phyloP scores from a whole-genome alignment of 1,139 yeast genomes.

The Candida smagusa region DNA sequence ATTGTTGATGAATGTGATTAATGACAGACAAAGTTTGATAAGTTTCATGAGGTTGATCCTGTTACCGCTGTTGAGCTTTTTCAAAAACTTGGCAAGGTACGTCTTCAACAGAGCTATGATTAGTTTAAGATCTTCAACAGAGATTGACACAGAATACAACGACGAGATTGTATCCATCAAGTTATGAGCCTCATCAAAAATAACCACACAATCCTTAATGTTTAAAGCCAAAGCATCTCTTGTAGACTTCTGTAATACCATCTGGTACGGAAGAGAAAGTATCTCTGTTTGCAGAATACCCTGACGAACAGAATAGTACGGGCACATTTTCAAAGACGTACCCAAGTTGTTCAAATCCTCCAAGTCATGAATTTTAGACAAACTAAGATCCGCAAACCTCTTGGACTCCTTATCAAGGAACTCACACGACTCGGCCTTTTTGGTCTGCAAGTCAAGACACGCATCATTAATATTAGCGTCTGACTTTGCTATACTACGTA shows the following conservation, averaged over 20 bases:
- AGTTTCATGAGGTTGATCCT: constrained; percentile 67
- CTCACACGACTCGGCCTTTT: constrained; percentile 42
- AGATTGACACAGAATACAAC: constrained; percentile 61
- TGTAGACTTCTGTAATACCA: constrained; percentile 63
- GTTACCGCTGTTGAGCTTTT: constrained; percentile 69
- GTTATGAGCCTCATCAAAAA: constrained; percentile 94
- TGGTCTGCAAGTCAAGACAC: constrained; percentile 69
- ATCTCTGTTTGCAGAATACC: constrained; percentile 64
- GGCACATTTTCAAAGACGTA: constrained; percentile 56
- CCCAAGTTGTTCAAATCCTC: constrained; percentile 76
- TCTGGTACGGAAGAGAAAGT: constrained; percentile 81
- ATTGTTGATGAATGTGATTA: constrained; percentile 43
- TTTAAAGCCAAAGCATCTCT: constrained; percentile 59
- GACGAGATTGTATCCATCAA: constrained; percentile 72
- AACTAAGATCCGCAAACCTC: constrained; percentile 57
- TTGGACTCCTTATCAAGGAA: constrained; percentile 44
- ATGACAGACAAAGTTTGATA: constrained; percentile 50
- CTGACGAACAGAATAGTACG: constrained; percentile 72
- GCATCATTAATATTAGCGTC: constrained; percentile 72
- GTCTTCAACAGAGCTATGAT: constrained; percentile 46
- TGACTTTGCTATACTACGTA: constrained; percentile 36
- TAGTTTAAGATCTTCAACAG: constrained; percentile 44
- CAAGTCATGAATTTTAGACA: constrained; percentile 71
- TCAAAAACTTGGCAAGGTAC: constrained; percentile 60
- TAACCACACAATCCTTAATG: constrained; percentile 61